Evolutionary conservation across 768 basidiomycete genomes (phyloP).

Genomic region (Lentinula sp.): DNA sequence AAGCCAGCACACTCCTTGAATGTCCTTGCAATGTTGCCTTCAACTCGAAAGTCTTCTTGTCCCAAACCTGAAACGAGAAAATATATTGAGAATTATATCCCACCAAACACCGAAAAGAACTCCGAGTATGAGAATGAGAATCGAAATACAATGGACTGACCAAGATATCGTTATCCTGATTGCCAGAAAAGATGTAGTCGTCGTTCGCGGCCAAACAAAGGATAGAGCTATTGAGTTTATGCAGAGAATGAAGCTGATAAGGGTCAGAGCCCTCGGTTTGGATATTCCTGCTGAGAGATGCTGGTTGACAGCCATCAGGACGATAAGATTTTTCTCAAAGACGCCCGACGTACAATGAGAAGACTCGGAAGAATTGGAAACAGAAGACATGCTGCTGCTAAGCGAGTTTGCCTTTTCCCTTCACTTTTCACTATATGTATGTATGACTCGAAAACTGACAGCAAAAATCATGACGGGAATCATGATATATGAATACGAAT

Average conservation of each 20-base stretch:
- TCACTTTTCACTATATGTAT: no score
- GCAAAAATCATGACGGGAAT: neutral
- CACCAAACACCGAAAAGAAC: neutral
- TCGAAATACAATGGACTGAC: constrained; percentile 33
- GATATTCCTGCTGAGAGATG: constrained; percentile 55
- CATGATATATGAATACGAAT: neutral
- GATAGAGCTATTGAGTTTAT: constrained; percentile 63
- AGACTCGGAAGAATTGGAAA: neutral
- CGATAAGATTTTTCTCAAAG: neutral
- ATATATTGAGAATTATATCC: neutral
- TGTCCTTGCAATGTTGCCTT: constrained; percentile 73
- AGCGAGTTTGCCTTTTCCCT: neutral
- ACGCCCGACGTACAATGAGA: neutral
- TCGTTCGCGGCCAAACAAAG: constrained; percentile 71
- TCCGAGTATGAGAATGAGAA: neutral
- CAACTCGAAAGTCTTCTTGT: constrained; percentile 63
- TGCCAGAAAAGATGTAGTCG: constrained; percentile 75
- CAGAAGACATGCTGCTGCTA: neutral
- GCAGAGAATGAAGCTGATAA: constrained; percentile 60
- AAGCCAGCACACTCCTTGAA: constrained; percentile 74
- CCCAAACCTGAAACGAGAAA: constrained; percentile 65
- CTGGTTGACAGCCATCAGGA: constrained; percentile 20
- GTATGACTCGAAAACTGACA: neutral
- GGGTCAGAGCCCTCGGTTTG: constrained; percentile 38
- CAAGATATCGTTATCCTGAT: constrained; percentile 70